phyloP scores from a whole-genome alignment of 1,284 basidiomycete species.

The Rhodofomes roseus region DNA sequence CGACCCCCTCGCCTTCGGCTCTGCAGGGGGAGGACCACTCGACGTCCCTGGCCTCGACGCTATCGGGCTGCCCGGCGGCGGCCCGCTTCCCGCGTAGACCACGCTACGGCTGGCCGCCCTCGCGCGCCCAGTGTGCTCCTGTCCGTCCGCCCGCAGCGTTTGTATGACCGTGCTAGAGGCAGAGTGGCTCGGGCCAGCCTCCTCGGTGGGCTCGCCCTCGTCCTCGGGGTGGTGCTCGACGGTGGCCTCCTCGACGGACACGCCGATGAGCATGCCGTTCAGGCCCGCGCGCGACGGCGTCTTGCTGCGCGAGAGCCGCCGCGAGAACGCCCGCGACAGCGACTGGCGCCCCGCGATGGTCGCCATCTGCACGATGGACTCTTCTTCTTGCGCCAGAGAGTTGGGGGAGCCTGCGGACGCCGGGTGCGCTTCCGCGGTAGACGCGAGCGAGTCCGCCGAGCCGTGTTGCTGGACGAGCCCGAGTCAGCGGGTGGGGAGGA shows the following conservation, averaged over 20 bases:
- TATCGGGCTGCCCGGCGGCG: background rate
- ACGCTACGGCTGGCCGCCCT: slow-evolving; percentile 1
- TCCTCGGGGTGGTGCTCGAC: slow-evolving; percentile 36
- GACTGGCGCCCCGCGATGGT: slow-evolving; percentile 48
- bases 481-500: slow-evolving; percentile 12
- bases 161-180: slow-evolving; percentile 4
- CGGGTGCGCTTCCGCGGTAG: slow-evolving; percentile 30
- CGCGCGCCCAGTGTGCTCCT: background rate
- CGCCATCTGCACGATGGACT: slow-evolving; percentile 54
- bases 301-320: slow-evolving; percentile 47
- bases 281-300: slow-evolving; percentile 30
- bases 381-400: slow-evolving; percentile 38
- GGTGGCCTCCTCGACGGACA: slow-evolving; percentile 58
- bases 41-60: background rate
- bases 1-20: slow-evolving; percentile 4
- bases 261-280: slow-evolving; percentile 41
- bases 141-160: background rate
- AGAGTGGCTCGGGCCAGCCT: background rate
- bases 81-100: background rate
- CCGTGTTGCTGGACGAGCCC: slow-evolving; percentile 31
- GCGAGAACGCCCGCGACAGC: slow-evolving; percentile 50
- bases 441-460: slow-evolving; percentile 51
- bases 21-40: background rate
- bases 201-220: slow-evolving; percentile 17
- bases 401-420: background rate